Conservation (phyloP, 1,284 basidiomycete species). For the Phylloboletellus chloephorus region DNA sequence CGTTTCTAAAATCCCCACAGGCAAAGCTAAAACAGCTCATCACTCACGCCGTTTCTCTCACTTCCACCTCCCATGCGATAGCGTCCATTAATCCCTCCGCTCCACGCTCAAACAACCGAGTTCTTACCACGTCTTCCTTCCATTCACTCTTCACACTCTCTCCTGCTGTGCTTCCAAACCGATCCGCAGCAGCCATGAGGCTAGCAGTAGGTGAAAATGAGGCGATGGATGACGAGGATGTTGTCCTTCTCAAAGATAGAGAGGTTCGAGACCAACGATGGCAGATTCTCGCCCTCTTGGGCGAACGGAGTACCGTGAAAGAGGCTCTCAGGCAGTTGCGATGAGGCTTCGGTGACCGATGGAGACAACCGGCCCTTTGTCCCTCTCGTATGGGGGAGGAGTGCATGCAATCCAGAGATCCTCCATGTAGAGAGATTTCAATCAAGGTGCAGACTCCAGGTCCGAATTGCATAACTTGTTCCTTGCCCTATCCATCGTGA, state of each 20-base stretch:
- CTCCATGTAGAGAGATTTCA: too few species aligned
- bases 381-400: too few species aligned
- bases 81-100: slow-evolving; percentile 68
- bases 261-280: slow-evolving; percentile 64
- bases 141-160: slow-evolving; percentile 71
- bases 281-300: slow-evolving; percentile 71
- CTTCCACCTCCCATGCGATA: slow-evolving; percentile 68
- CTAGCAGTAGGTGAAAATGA: slow-evolving; percentile 58
- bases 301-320: slow-evolving; percentile 66
- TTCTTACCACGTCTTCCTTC: slow-evolving; percentile 64
- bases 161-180: slow-evolving; percentile 70
- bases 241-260: slow-evolving; percentile 53
- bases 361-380: too few species aligned
- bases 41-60: slow-evolving; percentile 69
- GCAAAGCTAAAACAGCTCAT: slow-evolving; percentile 79
- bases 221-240: slow-evolving; percentile 45
- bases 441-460: too few species aligned
- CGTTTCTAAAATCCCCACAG: slow-evolving; percentile 33
- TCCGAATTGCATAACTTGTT: too few species aligned
- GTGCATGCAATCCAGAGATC: too few species aligned
- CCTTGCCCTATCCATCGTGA: too few species aligned
- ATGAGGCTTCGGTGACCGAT: slow-evolving; percentile 12
- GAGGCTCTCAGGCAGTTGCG: slow-evolving; percentile 46
- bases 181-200: slow-evolving; percentile 67
- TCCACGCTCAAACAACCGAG: slow-evolving; percentile 41